Evolutionary conservation across 169 alveolate genomes (phyloP), one percentile per base, ranked within the genome.

Genomic region (Plasmodium malariae): DNA sequence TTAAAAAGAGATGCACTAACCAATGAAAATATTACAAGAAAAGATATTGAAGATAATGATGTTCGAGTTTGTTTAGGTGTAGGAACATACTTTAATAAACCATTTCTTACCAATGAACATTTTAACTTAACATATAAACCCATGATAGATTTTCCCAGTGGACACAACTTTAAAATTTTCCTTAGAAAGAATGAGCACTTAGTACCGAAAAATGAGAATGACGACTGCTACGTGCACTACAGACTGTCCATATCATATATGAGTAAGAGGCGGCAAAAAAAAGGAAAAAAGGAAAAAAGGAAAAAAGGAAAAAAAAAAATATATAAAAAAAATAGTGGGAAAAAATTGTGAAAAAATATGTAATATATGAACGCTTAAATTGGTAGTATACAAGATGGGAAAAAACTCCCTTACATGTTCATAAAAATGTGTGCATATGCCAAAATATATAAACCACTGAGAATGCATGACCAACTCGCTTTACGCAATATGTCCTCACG

Each of bases 181-280:
- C 62, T 62, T 7, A 78, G 30, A 40, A 78, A 78, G 37, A 78
- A 78, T n/a, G 59, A 17, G 19, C 28, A 49, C 0, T 19, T 43
- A 57, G 19, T 78, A 30, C 7, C 78, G 12, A 32, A 62, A 24
- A 65, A 63, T 30, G 70, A 57, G 14, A 17, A 63, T 14, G 68
- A 62, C 60, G 49, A 24, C n/a, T 78, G 89, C 36, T 78, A 14
- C 28, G 72, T 78, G 37, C 37, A 78, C 67, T 78, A 78, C 43
- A 37, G 17, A 32, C 48, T 78, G 32, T 21, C 49, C 54, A 19
- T 34, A 3, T 43, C 51, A 14, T 45, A 78, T 48, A n/a, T 49
- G 9, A 78, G 89, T 78, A 37, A 55, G 48, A 12, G n/a, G 17
- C 55, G 5, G 2, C 17, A 51, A 30, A n/a, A n/a, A n/a, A n/a